phyloP scores from a whole-genome alignment of 2,329 filamentous ascomycete species.

The Xylaria sp. region DNA sequence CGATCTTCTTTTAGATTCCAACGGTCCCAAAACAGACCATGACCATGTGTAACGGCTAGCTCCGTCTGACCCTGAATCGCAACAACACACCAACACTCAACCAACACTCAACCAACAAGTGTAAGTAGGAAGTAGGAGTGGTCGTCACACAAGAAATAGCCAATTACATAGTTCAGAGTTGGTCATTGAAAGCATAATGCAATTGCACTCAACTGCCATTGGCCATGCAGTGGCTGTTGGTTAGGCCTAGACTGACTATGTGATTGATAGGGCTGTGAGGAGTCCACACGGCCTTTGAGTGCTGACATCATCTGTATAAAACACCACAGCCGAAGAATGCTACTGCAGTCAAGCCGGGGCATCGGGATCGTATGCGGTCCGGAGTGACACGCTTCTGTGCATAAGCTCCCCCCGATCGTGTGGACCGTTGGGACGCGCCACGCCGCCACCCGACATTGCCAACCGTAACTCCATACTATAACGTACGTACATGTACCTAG shows the following conservation, averaged over 20 bases:
- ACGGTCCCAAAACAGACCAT: background rate
- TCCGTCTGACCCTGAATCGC: background rate
- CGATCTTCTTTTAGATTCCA: background rate
- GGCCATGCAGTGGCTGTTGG: background rate
- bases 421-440: constrained; percentile 6
- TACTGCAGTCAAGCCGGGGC: background rate
- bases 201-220: background rate
- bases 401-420: background rate
- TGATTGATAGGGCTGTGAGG: constrained; percentile 8
- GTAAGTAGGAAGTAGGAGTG: no score
- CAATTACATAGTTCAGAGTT: background rate
- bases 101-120: no score
- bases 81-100: background rate
- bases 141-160: background rate
- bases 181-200: no score
- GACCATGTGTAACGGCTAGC: background rate
- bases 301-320: background rate
- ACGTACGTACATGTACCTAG: no score
- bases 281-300: background rate
- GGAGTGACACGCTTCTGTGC: background rate
- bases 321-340: background rate
- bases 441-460: constrained; percentile 12
- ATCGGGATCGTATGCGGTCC: background rate
- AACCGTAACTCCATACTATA: no score
- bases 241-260: background rate